A percentile compares a stretch with the other conserved stretches of the same genome.
Evolutionary conservation across 352 stramenopile species (phyloP).

Genomic region (Globisporangium okanoganense): DNA sequence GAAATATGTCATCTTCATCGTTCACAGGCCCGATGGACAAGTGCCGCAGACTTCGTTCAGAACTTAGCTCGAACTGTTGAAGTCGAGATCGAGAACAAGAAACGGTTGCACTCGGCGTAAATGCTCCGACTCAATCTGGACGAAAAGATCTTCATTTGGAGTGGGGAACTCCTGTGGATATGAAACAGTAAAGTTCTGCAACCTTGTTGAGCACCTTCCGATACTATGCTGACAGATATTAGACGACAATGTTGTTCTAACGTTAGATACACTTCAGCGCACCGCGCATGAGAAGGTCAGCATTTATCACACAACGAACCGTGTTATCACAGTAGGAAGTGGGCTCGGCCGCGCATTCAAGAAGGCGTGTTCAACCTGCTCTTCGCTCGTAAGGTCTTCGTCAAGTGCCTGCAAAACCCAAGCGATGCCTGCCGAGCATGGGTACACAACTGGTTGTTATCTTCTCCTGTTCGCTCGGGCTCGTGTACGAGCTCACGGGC

Average conservation of each 20-base stretch:
- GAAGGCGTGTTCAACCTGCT: slow-evolving; percentile 19
- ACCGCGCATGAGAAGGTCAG: too few relatives aligned
- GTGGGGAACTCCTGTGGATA: background rate
- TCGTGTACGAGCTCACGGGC: slow-evolving; percentile 2
- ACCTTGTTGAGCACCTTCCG: background rate
- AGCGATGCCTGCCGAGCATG: slow-evolving; percentile 16
- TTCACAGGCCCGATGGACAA: background rate
- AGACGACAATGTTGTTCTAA: too few relatives aligned
- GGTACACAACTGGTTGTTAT: slow-evolving; percentile 16
- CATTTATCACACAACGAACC: too few relatives aligned
- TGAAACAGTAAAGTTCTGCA: slow-evolving; percentile 11
- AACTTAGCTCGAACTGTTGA: slow-evolving; percentile 1
- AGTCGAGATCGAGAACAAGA: slow-evolving; percentile 1
- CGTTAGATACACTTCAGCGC: too few relatives aligned
- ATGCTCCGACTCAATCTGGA: background rate
- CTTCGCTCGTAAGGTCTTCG: slow-evolving; percentile 10
- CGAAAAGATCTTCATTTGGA: background rate
- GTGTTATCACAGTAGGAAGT: too few relatives aligned
- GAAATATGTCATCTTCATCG: background rate
- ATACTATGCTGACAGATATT: slow-evolving; percentile 6
- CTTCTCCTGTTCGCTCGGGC: slow-evolving; percentile 22
- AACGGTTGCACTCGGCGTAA: background rate
- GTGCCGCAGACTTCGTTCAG: slow-evolving; percentile 2
- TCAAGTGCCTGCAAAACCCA: slow-evolving; percentile 2
- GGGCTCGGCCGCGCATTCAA: too few relatives aligned